These are phyloP conservation scores for Phytophthora melonis DNA, from an alignment of 352 stramenopile genomes.

Conservation along the genomic window DNA sequence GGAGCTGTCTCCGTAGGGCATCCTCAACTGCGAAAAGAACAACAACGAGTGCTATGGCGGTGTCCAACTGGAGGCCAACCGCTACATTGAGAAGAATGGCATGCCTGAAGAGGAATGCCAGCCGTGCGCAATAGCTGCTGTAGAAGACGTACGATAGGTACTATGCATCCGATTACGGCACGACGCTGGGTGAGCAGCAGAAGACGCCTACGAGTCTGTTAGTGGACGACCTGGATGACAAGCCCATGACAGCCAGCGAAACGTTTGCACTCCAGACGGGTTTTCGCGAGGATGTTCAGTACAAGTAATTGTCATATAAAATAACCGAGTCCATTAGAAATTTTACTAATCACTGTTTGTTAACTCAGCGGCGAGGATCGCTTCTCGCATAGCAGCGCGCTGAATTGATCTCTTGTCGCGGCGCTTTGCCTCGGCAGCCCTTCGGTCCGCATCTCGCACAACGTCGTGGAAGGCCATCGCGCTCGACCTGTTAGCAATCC, in stretches of 20 bases:
- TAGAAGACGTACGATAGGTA: constrained; percentile 81
- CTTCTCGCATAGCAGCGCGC: too few species aligned
- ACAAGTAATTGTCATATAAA: too few species aligned
- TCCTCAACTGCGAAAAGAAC: constrained; percentile 90
- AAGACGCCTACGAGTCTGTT: background rate
- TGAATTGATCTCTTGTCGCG: too few species aligned
- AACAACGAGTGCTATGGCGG: constrained; percentile 94
- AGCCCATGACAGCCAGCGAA: background rate
- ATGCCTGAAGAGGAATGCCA: constrained; percentile 96
- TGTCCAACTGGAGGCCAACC: constrained; percentile 92
- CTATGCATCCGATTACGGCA: background rate
- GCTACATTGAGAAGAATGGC: constrained; percentile 91
- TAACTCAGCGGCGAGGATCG: too few species aligned
- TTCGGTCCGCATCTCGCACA: too few species aligned
- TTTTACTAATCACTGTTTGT: too few species aligned
- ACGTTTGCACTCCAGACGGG: background rate
- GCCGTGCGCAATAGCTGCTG: constrained; percentile 92
- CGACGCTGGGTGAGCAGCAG: background rate
- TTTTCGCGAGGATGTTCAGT: too few species aligned
- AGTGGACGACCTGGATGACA: background rate
- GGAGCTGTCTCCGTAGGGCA: constrained; percentile 83
- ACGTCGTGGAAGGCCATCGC: too few species aligned
- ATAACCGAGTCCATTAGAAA: too few species aligned
- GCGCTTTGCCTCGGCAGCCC: too few species aligned
- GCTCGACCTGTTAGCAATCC: too few species aligned